Evolutionary conservation across 2,329 filamentous ascomycete genomes (phyloP), one percentile per base, ranked within the genome.

Genomic region (Simplicillium aogashimaense): DNA sequence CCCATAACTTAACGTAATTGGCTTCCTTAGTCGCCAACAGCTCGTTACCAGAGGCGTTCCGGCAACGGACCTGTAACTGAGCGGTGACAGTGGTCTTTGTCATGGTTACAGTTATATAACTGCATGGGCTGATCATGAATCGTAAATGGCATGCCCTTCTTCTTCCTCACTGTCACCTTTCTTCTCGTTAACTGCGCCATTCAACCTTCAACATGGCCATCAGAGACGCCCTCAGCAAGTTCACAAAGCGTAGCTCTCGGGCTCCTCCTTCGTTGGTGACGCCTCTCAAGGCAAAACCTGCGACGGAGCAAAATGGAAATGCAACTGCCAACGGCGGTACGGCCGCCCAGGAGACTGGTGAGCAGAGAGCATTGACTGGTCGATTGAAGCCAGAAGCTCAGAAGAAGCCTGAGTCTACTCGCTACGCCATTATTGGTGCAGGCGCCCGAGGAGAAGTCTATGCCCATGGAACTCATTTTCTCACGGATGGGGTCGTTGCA

Each of bases 381-480:
- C 37, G n/a, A 5, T 37, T n/a, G 28, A 35, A 25, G 20, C 20
- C 20, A 6, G 20, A 25, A 31, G 36, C 20, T 20, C 40, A 45
- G 35, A 51, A 50, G 29, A 40, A 74, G 3, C 55, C 60, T 6
- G 63, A 55, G 28, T 71, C 76, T 17, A 76, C 80, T 3, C 77
- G 81, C 38, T 77, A 94, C 52, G 70, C 94, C 41, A 74, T 94
- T 52, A 81, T 94, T 50, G 88, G 88, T 15, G 87, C 86, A 7
- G 87, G 88, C 29, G 86, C 83, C 36, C 79, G 88, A 29, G 88
- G 88, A 12, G 72, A 74, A 38, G 74, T 78, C 25, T 94, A 94
- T 56, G 84, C 82, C 28, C 68, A 70, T 43, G 81, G 81, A 39
- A 78, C 87, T 8, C 60, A 65, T n/a, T 66, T 70, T 13, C 76